These are phyloP conservation scores for Geosiphon pyriformis DNA, from an alignment of 192 early-diverging fungal genomes.

Conservation along the genomic window DNA sequence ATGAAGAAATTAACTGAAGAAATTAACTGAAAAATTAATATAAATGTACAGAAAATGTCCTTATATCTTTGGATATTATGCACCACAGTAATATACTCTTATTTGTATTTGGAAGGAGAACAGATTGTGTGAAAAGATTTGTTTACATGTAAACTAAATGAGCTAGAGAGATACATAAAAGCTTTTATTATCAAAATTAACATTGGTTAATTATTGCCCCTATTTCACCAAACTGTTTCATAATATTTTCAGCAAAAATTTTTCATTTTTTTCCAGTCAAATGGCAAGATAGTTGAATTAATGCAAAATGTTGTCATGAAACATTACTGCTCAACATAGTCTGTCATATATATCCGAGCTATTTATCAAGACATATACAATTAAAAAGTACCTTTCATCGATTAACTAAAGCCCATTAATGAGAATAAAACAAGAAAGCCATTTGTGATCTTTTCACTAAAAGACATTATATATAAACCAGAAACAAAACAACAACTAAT, in stretches of 20 bases:
- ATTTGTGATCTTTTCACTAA: slow-evolving; percentile 6
- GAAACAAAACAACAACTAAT: no score
- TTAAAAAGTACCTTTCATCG: slow-evolving; percentile 10
- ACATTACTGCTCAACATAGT: neutral
- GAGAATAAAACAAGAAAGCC: neutral
- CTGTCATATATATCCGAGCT: no score
- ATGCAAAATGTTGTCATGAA: no score
- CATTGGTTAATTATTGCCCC: slow-evolving; percentile 10
- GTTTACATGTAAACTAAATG: no score
- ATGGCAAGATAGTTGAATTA: no score
- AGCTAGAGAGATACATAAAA: slow-evolving; percentile 1
- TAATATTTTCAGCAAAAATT: no score
- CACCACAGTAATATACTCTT: slow-evolving; percentile 9
- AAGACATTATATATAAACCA: no score
- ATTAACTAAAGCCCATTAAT: neutral
- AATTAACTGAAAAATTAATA: no score
- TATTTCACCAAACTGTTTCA: slow-evolving; percentile 18
- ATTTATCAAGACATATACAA: slow-evolving; percentile 3
- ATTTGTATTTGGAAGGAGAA: slow-evolving; percentile 1
- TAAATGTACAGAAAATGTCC: slow-evolving; percentile 10
- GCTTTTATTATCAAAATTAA: slow-evolving; percentile 17
- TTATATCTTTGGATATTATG: slow-evolving; percentile 21
- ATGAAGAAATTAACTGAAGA: neutral
- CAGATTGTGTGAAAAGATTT: slow-evolving; percentile 3
- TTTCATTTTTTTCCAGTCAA: no score